Evolutionary conservation across 1,284 basidiomycete genomes (phyloP), one percentile per base, ranked within the genome.

Genomic region (Lignosus rhinocerotis): DNA sequence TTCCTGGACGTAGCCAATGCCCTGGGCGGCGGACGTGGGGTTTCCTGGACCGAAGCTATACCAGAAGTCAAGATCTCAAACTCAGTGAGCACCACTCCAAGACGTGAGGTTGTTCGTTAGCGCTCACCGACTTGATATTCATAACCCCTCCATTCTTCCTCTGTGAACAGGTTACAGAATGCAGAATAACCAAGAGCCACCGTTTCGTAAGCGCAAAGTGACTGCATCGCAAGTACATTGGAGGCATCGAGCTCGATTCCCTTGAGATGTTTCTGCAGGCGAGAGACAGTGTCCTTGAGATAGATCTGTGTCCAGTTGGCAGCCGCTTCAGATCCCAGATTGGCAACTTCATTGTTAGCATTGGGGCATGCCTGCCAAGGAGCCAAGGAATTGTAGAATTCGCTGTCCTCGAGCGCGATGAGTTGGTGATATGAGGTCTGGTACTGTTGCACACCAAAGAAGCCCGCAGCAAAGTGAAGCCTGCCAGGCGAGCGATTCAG

Each of bases 71-170:
- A 74, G 51, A 48, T 72, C 71, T 70, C 45, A 9, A 12, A 10
- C 2, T 6, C 45, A 10, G 25, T 51, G 11, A 56, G 19, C 36
- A 14, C 9, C 7, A 14, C 10, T 9, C 14, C 9, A 3, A 10
- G 11, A 6, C 6, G 14, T 30, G 9, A n/a, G 12, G 10, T 41
- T 7, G 10, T 10, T 6, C 2, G 1, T 16, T 9, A 30, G 14
- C 10, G 51, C 66, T 52, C 39, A 81, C 78, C 80, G 25, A 67
- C 66, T 21, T 70, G 69, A 66, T 88, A 87, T 60, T 85, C 81
- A 67, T 80, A 89, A 0, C 83, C 81, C 59, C 80, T 76, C 84
- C 86, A 89, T 68, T 89, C 87, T 49, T 83, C 78, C 61, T 85
- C 76, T 12, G 85, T 88, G 70, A 88, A 88, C 5, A 88, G 69